These are phyloP conservation scores for Athelia psychrophila DNA, from an alignment of 1,284 basidiomycete species.

Conservation along the genomic window DNA sequence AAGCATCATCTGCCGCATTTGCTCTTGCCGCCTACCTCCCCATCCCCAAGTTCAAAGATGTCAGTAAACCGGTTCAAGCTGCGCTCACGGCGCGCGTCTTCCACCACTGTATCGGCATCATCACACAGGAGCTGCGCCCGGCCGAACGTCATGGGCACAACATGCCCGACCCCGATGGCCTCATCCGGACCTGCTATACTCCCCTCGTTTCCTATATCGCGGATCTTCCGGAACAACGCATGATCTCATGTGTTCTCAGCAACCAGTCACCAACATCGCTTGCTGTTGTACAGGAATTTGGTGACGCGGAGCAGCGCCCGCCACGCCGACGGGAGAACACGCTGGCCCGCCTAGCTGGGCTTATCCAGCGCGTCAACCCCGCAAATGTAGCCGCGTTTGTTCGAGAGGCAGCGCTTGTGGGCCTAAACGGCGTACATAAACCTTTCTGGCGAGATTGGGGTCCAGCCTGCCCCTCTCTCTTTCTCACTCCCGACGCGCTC, in stretches of 20 bases:
- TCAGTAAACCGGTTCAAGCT: not conserved
- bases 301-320: not conserved
- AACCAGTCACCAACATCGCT: not conserved
- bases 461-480: not conserved
- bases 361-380: not conserved
- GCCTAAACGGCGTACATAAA: not conserved
- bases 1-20: not conserved
- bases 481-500: not conserved
- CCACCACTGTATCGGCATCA: conserved; percentile 6
- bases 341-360: not conserved
- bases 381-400: not conserved
- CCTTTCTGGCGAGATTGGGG: conserved; percentile 1
- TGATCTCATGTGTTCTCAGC: not conserved
- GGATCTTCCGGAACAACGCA: conserved; percentile 8
- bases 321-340: not conserved
- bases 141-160: not conserved
- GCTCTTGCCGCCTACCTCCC: not conserved
- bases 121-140: conserved; percentile 1
- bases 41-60: conserved; percentile 2
- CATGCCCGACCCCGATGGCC: conserved; percentile 5
- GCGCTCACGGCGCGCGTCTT: conserved; percentile 6
- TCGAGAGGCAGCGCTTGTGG: too few relatives aligned
- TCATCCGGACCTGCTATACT: conserved; percentile 1
- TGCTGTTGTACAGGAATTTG: not conserved
- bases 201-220: conserved; percentile 4